phyloP scores from a whole-genome alignment of 345 rosid species.

The Moringa oleifera region DNA sequence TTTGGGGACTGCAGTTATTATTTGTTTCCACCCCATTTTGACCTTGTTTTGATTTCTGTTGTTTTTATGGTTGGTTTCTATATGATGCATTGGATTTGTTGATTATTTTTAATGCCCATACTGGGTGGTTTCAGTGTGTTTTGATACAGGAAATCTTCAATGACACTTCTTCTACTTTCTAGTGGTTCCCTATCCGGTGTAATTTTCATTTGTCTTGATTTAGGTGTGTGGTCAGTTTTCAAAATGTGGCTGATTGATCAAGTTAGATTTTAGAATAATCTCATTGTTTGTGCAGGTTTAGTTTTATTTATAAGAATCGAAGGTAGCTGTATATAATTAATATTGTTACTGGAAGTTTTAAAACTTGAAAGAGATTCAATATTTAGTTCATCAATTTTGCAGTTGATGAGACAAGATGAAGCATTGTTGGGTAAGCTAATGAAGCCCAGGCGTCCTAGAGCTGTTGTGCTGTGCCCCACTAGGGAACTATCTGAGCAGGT shows the following conservation, averaged over 20 bases:
- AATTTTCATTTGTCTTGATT: not conserved
- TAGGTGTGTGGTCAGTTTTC: not conserved
- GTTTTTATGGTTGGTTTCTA: not conserved
- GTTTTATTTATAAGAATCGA: not conserved
- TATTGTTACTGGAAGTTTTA: slow-evolving; percentile 2
- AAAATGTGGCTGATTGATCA: not conserved
- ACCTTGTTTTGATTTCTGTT: not conserved
- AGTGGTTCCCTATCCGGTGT: not conserved
- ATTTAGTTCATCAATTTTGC: slow-evolving; percentile 20
- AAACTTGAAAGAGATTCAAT: not conserved
- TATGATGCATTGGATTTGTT: not conserved
- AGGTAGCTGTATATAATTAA: not conserved
- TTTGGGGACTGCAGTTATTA: not conserved
- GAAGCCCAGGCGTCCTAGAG: slow-evolving; percentile 90
- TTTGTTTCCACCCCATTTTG: too few species aligned
- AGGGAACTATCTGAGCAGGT: slow-evolving; percentile 99
- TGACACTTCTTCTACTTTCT: too few species aligned
- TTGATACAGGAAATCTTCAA: too few species aligned
- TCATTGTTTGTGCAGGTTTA: not conserved
- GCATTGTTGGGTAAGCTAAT: slow-evolving; percentile 51
- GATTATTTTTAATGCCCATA: too few species aligned
- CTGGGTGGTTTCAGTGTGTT: not conserved
- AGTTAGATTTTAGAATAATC: not conserved
- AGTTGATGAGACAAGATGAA: slow-evolving; percentile 88
- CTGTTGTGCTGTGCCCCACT: slow-evolving; percentile 87